Evolutionary conservation across 2,329 filamentous ascomycete species (phyloP).

Genomic region (Chrysoporthe austroafricana): DNA sequence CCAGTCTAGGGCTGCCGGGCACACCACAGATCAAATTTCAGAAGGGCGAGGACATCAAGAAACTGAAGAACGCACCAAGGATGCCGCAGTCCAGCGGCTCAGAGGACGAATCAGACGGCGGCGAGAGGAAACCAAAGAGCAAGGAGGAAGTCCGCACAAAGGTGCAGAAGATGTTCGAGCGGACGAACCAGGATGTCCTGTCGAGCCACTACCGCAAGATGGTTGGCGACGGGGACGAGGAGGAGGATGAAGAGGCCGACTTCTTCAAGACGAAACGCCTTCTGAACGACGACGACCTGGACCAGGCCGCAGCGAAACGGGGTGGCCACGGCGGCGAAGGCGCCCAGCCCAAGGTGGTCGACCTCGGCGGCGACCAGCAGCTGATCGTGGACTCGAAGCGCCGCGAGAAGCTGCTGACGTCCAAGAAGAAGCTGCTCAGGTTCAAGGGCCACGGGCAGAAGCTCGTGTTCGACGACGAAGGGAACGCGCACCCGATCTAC

Average conservation of each 20-base stretch:
- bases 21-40: conserved; percentile 92
- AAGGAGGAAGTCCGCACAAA: conserved; percentile 84
- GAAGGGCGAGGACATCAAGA: conserved; percentile 86
- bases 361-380: conserved; percentile 69
- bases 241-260: conserved; percentile 63
- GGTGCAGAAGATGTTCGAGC: conserved; percentile 97
- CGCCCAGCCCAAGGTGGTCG: conserved; percentile 61
- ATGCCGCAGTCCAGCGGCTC: conserved; percentile 67
- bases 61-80: conserved; percentile 83
- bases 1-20: conserved; percentile 85
- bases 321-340: conserved; percentile 43
- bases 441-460: conserved; percentile 86
- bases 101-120: conserved; percentile 55
- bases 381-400: conserved; percentile 92
- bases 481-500: conserved; percentile 81
- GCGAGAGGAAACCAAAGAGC: conserved; percentile 58
- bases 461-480: conserved; percentile 90
- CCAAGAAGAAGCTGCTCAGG: conserved; percentile 92
- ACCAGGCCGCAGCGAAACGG: conserved; percentile 49
- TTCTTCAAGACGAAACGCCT: conserved; percentile 90
- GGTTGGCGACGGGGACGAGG: conserved; percentile 55
- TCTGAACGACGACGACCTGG: conserved; percentile 71
- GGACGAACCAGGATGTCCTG: conserved; percentile 92
- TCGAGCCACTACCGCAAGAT: conserved; percentile 93
- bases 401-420: conserved; percentile 90